Conservation (phyloP, 352 stramenopile species). For the Phytophthora idaei region DNA sequence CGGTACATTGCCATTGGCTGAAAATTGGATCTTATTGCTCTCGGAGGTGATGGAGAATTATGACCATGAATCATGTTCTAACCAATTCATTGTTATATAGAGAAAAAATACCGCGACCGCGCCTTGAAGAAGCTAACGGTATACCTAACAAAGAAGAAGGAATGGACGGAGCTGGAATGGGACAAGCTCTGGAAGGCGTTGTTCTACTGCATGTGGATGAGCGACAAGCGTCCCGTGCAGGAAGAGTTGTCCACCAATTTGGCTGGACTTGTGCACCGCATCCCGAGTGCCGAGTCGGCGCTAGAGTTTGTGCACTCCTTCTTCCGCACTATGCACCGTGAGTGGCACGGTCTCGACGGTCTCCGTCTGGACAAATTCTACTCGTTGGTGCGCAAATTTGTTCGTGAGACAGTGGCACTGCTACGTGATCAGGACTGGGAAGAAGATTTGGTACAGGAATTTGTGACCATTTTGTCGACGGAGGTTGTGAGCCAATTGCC, state of each 20-base stretch:
- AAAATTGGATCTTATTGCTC: constrained; percentile 1
- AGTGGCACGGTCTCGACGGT: constrained; percentile 87
- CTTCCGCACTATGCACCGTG: constrained; percentile 85
- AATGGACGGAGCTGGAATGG: constrained; percentile 79
- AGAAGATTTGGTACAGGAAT: constrained; percentile 47
- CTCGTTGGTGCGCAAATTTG: constrained; percentile 81
- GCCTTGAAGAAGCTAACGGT: constrained; percentile 83
- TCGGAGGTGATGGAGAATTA: background rate
- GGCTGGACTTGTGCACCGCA: constrained; percentile 59
- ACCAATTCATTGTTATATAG: constrained; percentile 34
- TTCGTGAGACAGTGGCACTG: constrained; percentile 71
- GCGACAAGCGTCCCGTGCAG: constrained; percentile 84
- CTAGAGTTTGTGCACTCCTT: constrained; percentile 81
- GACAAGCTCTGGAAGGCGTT: constrained; percentile 91
- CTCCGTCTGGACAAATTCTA: constrained; percentile 89
- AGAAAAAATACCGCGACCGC: constrained; percentile 87
- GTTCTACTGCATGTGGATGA: constrained; percentile 93
- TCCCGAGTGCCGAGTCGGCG: constrained; percentile 51
- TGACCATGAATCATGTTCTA: background rate
- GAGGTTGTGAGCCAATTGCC: constrained; percentile 81
- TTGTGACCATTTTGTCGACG: constrained; percentile 67
- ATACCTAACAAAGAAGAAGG: constrained; percentile 68
- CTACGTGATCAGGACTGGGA: constrained; percentile 65
- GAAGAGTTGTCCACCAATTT: constrained; percentile 79
- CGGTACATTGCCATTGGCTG: constrained; percentile 31